Evolutionary conservation across 2,329 filamentous ascomycete genomes (phyloP).

Genomic region (Massarina eburnea): DNA sequence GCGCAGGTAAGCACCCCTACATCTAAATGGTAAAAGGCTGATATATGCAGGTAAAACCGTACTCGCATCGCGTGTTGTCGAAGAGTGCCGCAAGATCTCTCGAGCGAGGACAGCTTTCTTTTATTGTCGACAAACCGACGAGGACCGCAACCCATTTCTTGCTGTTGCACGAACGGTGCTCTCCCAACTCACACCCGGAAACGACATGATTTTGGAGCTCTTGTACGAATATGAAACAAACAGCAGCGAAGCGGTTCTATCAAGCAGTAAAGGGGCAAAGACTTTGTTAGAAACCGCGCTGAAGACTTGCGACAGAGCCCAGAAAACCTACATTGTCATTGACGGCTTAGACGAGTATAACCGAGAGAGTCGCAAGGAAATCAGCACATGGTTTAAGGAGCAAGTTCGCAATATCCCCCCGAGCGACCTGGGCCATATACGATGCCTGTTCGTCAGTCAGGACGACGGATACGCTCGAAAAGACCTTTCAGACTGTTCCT

Average conservation of each 20-base stretch:
- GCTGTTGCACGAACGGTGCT: constrained; percentile 37
- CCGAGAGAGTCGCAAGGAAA: constrained; percentile 23
- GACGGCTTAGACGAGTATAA: constrained; percentile 50
- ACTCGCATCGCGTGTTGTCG: constrained; percentile 44
- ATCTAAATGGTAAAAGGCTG: neutral
- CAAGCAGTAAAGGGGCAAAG: constrained; percentile 19
- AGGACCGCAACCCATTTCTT: constrained; percentile 23
- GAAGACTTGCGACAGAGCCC: constrained; percentile 20
- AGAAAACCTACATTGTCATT: constrained; percentile 44
- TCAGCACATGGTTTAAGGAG: constrained; percentile 26
- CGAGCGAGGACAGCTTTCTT: constrained; percentile 36
- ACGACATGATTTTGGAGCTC: constrained; percentile 29
- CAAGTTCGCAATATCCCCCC: constrained; percentile 10
- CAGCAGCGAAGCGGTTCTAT: constrained; percentile 28
- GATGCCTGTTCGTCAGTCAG: constrained; percentile 40
- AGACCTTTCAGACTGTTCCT: constrained; percentile 13
- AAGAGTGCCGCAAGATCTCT: constrained; percentile 22
- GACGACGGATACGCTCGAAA: constrained; percentile 27
- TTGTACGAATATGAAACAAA: constrained; percentile 28
- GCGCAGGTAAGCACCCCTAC: constrained; percentile 38
- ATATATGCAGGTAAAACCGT: constrained; percentile 44
- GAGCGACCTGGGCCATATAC: constrained; percentile 24
- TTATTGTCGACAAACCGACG: constrained; percentile 43
- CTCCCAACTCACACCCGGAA: constrained; percentile 29
- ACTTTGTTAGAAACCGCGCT: constrained; percentile 35